Percentiles rank a stretch among this genome's conserved stretches.
These are phyloP conservation scores for Daldinia grandis DNA, from an alignment of 495 filamentous ascomycete species.

Conservation along the genomic window DNA sequence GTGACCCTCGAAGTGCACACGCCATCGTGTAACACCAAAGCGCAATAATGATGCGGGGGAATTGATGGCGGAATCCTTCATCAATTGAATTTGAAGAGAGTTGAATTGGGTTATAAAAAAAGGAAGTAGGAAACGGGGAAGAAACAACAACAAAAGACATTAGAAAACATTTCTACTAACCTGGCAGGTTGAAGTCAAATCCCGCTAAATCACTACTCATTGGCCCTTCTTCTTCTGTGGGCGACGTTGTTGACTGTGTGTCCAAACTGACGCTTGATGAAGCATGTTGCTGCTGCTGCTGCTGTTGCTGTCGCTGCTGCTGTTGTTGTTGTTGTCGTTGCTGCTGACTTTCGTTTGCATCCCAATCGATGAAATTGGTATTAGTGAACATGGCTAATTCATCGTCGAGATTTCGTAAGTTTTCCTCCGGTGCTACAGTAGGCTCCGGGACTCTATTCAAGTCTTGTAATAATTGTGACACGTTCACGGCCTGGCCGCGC, in stretches of 20 bases:
- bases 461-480: conserved; percentile 87
- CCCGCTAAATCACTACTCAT: conserved; percentile 49
- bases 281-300: conserved; percentile 7
- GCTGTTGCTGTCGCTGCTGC: not conserved
- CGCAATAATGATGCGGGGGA: conserved; percentile 39
- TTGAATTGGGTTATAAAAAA: not conserved
- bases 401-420: conserved; percentile 65
- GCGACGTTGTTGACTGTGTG: conserved; percentile 45
- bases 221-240: conserved; percentile 48
- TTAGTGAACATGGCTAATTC: conserved; percentile 93
- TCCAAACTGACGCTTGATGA: conserved; percentile 40
- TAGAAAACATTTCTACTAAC: conserved; percentile 39
- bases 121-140: not conserved
- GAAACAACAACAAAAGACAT: conserved; percentile 16
- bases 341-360: conserved; percentile 51
- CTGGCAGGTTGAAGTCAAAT: conserved; percentile 48
- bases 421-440: conserved; percentile 70
- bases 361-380: conserved; percentile 92
- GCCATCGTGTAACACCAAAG: conserved; percentile 35
- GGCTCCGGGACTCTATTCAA: conserved; percentile 76
- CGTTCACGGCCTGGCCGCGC: conserved; percentile 71
- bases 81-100: conserved; percentile 19
- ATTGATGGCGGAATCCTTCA: conserved; percentile 8
- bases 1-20: conserved; percentile 3
- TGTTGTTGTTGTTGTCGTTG: conserved; percentile 21